Percentiles rank a stretch among this genome's conserved stretches.
These are phyloP conservation scores for Chimonanthus praecox DNA, from an alignment of 164 flowering plant species.

Conservation along the genomic window DNA sequence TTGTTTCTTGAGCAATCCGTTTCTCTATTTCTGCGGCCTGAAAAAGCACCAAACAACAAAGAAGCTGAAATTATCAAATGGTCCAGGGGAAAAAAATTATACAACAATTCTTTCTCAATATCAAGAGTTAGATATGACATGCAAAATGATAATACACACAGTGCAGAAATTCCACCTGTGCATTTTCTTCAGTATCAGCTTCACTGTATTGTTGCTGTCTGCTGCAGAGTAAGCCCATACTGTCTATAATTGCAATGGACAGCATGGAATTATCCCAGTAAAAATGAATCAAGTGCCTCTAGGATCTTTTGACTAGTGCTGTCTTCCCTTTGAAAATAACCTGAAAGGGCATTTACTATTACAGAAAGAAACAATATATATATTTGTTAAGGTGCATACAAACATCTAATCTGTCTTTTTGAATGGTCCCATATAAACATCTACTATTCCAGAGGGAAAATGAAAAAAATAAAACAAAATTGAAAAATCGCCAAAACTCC, in stretches of 20 bases:
- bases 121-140: not conserved
- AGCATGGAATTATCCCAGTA: conserved; percentile 44
- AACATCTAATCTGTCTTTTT: not conserved
- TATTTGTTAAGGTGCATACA: not conserved
- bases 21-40: conserved; percentile 96
- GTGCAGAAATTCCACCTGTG: conserved; percentile 43
- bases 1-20: conserved; percentile 88
- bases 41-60: conserved; percentile 9
- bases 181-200: conserved; percentile 72
- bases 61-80: not conserved
- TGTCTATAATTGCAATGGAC: conserved; percentile 26
- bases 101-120: not conserved
- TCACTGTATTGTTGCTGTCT: conserved; percentile 44
- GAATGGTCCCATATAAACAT: no score
- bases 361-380: conserved; percentile 1
- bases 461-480: not conserved
- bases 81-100: not conserved
- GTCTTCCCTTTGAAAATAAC: not conserved
- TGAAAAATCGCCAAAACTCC: not conserved
- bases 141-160: not conserved
- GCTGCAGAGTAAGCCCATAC: conserved; percentile 92
- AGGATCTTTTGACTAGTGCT: not conserved
- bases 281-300: conserved; percentile 12
- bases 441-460: not conserved
- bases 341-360: not conserved